Percentiles rank a stretch among this genome's conserved stretches.
These are phyloP conservation scores for Sesbania bispinosa DNA, from an alignment of 306 rosid genomes.

Conservation along the genomic window DNA sequence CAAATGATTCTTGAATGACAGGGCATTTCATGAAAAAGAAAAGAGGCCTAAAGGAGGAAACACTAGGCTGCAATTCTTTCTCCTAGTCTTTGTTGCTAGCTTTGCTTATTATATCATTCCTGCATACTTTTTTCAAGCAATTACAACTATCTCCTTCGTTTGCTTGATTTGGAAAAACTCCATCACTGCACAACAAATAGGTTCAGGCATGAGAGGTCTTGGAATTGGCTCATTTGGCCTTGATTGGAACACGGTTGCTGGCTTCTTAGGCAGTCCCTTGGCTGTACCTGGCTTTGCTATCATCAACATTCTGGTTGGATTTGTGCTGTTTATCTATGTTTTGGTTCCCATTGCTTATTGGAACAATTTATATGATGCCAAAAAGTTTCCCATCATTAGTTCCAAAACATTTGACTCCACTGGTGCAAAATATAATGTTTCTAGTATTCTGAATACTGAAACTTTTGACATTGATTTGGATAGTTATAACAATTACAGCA, in stretches of 20 bases:
- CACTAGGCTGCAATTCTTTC: slow-evolving; percentile 79
- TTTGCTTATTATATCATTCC: slow-evolving; percentile 78
- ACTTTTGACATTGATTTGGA: slow-evolving; percentile 45
- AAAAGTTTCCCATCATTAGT: slow-evolving; percentile 69
- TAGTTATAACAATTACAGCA: slow-evolving; percentile 60
- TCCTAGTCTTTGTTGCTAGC: slow-evolving; percentile 49
- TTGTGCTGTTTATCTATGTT: slow-evolving; percentile 38
- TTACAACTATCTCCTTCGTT: slow-evolving; percentile 52
- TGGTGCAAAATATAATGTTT: slow-evolving; percentile 51
- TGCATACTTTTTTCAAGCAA: slow-evolving; percentile 64
- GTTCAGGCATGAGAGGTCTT: slow-evolving; percentile 68
- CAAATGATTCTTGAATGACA: slow-evolving; percentile 22
- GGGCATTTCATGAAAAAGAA: slow-evolving; percentile 87
- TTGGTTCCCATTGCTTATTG: slow-evolving; percentile 64
- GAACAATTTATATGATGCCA: slow-evolving; percentile 60
- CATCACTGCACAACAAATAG: slow-evolving; percentile 77
- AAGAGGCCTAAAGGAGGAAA: slow-evolving; percentile 64
- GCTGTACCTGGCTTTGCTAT: slow-evolving; percentile 72
- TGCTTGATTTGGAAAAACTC: slow-evolving; percentile 81
- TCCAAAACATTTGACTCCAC: slow-evolving; percentile 59
- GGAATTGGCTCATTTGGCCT: slow-evolving; percentile 74
- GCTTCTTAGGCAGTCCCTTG: slow-evolving; percentile 71
- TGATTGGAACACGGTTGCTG: slow-evolving; percentile 77
- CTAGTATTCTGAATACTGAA: slow-evolving; percentile 42
- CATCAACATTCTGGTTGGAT: slow-evolving; percentile 54